phyloP scores from a whole-genome alignment of 257 asterid species.

The Solanum sejunctum region DNA sequence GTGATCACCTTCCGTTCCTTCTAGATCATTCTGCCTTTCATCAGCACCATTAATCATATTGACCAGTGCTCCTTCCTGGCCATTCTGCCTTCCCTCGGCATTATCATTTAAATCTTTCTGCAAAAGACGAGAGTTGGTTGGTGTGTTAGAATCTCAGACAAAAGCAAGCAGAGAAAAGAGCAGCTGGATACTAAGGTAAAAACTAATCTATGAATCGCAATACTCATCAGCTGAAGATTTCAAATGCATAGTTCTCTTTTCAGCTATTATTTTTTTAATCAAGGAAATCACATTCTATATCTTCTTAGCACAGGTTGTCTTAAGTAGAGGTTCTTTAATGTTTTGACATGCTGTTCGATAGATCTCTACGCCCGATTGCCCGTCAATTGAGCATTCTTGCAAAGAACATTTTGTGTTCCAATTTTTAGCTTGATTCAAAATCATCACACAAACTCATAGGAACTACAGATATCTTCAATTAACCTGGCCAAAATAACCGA shows the following conservation, averaged over 20 bases:
- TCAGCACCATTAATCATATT: background rate
- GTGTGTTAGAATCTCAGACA: background rate
- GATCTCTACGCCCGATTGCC: background rate
- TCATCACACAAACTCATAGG: background rate
- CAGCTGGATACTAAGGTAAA: background rate
- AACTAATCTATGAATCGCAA: background rate
- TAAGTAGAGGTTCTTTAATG: background rate
- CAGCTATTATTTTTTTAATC: background rate
- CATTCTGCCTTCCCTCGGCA: slow-evolving; percentile 10
- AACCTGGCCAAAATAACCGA: background rate
- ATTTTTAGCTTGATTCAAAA: background rate
- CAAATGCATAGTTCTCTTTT: background rate
- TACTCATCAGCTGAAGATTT: background rate
- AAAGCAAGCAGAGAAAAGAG: background rate
- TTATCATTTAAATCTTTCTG: slow-evolving; percentile 18
- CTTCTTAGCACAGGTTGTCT: background rate
- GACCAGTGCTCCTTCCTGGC: slow-evolving; percentile 15
- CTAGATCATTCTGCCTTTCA: background rate
- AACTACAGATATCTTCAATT: background rate
- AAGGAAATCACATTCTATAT: background rate
- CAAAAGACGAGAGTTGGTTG: background rate
- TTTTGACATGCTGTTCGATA: background rate
- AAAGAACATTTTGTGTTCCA: background rate
- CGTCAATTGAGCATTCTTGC: background rate
- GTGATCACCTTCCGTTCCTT: background rate